Evolutionary conservation across 2,329 filamentous ascomycete species (phyloP).

Genomic region (Biscogniauxia sp.): DNA sequence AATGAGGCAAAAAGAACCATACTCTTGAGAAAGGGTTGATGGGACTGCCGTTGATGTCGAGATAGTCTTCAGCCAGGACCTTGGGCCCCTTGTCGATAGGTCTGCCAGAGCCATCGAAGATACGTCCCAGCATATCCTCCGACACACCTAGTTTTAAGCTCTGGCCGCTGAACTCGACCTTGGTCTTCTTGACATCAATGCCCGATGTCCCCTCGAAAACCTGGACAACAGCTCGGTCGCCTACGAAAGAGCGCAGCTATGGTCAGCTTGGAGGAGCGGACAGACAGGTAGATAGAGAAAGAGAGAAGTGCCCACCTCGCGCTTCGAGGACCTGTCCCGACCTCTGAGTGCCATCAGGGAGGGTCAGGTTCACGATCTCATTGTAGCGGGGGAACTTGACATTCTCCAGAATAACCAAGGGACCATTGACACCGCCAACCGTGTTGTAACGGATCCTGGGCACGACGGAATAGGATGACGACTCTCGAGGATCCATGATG

Average conservation of each 20-base stretch:
- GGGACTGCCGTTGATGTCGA: slow-evolving; percentile 98
- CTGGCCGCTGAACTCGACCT: slow-evolving; percentile 95
- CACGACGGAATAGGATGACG: slow-evolving; percentile 58
- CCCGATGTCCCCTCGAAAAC: slow-evolving; percentile 97
- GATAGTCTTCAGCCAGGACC: slow-evolving; percentile 94
- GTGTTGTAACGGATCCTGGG: slow-evolving; percentile 89
- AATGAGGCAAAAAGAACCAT: not conserved
- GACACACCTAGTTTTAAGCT: slow-evolving; percentile 98
- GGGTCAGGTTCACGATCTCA: slow-evolving; percentile 93
- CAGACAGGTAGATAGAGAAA: not conserved
- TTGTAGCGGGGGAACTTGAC: slow-evolving; percentile 98
- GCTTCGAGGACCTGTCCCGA: slow-evolving; percentile 97
- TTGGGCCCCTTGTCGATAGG: slow-evolving; percentile 99
- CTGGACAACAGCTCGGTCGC: slow-evolving; percentile 92
- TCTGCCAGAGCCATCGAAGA: slow-evolving; percentile 96
- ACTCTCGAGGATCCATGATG: slow-evolving; percentile 52
- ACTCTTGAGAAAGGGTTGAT: slow-evolving; percentile 98
- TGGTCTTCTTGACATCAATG: slow-evolving; percentile 99
- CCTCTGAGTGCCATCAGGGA: slow-evolving; percentile 90
- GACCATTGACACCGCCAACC: slow-evolving; percentile 95
- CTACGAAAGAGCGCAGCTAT: slow-evolving; percentile 43
- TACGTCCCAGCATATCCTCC: slow-evolving; percentile 98
- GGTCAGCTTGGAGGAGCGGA: slow-evolving; percentile 16
- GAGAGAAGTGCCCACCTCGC: slow-evolving; percentile 63
- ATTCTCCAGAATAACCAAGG: slow-evolving; percentile 95